These are phyloP conservation scores for Dryas alaskensis DNA, from an alignment of 306 rosid species.

Conservation along the genomic window DNA sequence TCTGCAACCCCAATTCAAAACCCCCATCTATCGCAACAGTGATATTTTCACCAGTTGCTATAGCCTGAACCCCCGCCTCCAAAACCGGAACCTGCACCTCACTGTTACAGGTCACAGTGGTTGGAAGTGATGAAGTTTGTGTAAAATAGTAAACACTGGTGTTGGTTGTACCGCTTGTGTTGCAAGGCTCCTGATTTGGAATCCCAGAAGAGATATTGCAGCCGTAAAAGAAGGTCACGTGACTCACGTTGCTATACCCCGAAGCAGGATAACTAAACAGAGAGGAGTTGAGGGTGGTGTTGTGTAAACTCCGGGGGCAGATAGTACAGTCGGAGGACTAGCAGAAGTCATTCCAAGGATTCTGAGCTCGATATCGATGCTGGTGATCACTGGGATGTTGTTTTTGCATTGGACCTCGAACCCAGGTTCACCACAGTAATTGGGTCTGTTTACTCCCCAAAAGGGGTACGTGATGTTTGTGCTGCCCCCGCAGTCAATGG, in stretches of 20 bases:
- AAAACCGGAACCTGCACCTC: not conserved
- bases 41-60: too few species aligned
- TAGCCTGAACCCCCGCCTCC: too few species aligned
- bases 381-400: not conserved
- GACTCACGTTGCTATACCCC: too few species aligned
- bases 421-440: conserved; percentile 14
- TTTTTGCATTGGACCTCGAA: not conserved
- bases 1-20: not conserved
- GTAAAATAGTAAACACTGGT: not conserved
- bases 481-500: not conserved
- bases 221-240: not conserved
- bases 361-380: not conserved
- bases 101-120: too few species aligned
- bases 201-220: not conserved
- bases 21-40: not conserved
- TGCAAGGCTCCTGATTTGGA: not conserved
- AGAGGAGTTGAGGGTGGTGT: not conserved
- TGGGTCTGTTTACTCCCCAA: conserved; percentile 16
- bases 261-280: not conserved
- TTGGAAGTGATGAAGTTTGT: too few species aligned
- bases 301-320: not conserved
- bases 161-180: accelerated
- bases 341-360: not conserved
- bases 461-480: not conserved
- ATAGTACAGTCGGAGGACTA: not conserved